Evolutionary conservation across 805 yeast genomes (phyloP), one percentile per base, ranked within the genome.

Genomic region (Zygosaccharomyces siamensis): DNA sequence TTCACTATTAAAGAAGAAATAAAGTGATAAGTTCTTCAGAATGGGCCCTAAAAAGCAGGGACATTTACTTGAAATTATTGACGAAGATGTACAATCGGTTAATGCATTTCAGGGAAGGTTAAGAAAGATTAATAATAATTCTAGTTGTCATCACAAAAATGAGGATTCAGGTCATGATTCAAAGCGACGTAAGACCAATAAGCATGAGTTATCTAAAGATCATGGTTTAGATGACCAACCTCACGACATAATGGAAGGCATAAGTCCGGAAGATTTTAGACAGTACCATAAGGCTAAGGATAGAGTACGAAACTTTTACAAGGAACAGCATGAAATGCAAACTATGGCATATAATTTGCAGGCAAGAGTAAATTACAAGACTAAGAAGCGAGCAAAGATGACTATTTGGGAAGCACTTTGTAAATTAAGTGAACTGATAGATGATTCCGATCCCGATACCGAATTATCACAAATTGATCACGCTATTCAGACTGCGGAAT

Each of bases 371-470:
- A 83, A 81, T 63, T 83, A 83, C 70, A 83, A 83, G 62, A 77
- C 88, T 5, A 80, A 82, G 58, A 71, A 77, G 7, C 63, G 89
- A 56, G 89, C 84, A 45, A 70, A 75, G 45, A 81, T 83, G 85
- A 71, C 84, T 0, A 74, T 83, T 5, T 83, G 89, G 89, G 87
- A 81, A 49, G 89, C 87, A 0, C 62, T 83, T 12, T 77, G 78
- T 47, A 78, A 77, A 51, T 67, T 83, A 33, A 83, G 83, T 59
- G 76, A 78, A 53, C 66, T 83, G 16, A 71, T 83, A 21, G 89
- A 83, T 61, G 88, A 83, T 45, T 77, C 84, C 45, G 89, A 83
- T 61, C 89, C 89, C 0, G 89, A 83, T 61, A 83, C 88, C 0
- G 86, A 83, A 59, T 68, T 83, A 20, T 81, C 87, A 0, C 89